These are phyloP conservation scores for Filosporella fistucella DNA, from an alignment of 495 filamentous ascomycete species.

Conservation along the genomic window DNA sequence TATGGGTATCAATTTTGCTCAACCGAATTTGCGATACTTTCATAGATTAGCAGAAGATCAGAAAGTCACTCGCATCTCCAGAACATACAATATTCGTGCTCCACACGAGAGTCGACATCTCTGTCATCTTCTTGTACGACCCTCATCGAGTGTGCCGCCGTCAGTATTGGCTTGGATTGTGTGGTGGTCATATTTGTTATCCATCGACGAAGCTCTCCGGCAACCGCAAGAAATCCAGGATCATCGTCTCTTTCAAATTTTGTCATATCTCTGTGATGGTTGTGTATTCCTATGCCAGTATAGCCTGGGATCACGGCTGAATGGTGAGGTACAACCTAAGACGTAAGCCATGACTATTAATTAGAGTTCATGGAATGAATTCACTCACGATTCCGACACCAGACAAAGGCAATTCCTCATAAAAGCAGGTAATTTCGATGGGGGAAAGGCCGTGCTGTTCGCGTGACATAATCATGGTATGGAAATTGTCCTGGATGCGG, in stretches of 20 bases:
- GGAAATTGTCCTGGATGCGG: conserved; percentile 32
- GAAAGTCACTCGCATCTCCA: too few species aligned
- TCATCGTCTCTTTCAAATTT: conserved; percentile 28
- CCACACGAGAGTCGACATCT: too few species aligned
- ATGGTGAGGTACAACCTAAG: not conserved
- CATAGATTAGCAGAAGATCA: too few species aligned
- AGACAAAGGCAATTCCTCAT: conserved; percentile 9
- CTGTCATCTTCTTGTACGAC: too few species aligned
- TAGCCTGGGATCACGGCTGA: conserved; percentile 21
- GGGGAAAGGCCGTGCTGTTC: conserved; percentile 8
- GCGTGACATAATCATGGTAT: conserved; percentile 22
- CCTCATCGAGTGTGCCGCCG: too few species aligned
- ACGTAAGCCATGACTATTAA: not conserved
- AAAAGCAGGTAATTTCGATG: conserved; percentile 11
- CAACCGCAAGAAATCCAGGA: conserved; percentile 22
- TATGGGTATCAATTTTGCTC: too few species aligned
- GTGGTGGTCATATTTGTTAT: too few species aligned
- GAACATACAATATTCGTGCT: too few species aligned
- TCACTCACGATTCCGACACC: conserved; percentile 12
- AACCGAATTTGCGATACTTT: too few species aligned
- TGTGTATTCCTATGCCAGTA: conserved; percentile 28
- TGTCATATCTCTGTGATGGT: conserved; percentile 39
- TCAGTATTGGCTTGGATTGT: too few species aligned
- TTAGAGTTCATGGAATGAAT: not conserved
- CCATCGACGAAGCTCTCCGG: conserved; percentile 23